Evolutionary conservation across 495 filamentous ascomycete genomes (phyloP), one percentile per base, ranked within the genome.

Genomic region (Penicillium taxi): DNA sequence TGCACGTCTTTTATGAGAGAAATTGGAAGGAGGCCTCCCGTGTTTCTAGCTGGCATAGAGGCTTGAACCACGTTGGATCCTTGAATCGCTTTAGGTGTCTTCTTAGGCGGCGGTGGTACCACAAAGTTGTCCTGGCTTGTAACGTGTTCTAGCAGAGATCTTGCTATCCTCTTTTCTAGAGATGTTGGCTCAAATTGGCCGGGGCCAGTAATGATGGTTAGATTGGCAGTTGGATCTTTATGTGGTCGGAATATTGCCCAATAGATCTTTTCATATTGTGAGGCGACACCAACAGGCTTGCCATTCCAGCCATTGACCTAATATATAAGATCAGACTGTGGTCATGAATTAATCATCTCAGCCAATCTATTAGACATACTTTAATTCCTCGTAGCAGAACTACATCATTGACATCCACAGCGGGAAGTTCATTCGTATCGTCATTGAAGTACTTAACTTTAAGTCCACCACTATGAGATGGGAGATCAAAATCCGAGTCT

Each of bases 1-100:
- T 69, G 40, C 11, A 86, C 56, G 53, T 87, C 78, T 43, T 81
- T 70, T 34, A 96, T 64, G 1, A 82, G 65, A 22, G 64, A 58
- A 44, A 82, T 81, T 37, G 82, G 86, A 3, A 47, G 38, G 11
- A 3, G n/a, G n/a, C 29, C 25, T 23, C 30, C 35, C 18, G 22
- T 8, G 11, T 44, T 51, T 12, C 42, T 17, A 6, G 33, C 24
- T 5, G 45, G 14, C 7, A 18, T 13, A 11, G 47, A 41, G 20
- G 45, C 28, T 29, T 53, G 52, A 16, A 47, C 27, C 6, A 50
- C 35, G 1, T 38, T 28, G 16, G 35, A 26, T 28, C 26, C 11
- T 28, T 9, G 11, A 18, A 11, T 5, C 32, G 28, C 15, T 22
- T 20, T n/a, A n/a, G n/a, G n/a, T n/a, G n/a, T n/a, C n/a, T n/a